Conservation (phyloP, 116 monocot species). For the Dioscorea cayenensis region DNA sequence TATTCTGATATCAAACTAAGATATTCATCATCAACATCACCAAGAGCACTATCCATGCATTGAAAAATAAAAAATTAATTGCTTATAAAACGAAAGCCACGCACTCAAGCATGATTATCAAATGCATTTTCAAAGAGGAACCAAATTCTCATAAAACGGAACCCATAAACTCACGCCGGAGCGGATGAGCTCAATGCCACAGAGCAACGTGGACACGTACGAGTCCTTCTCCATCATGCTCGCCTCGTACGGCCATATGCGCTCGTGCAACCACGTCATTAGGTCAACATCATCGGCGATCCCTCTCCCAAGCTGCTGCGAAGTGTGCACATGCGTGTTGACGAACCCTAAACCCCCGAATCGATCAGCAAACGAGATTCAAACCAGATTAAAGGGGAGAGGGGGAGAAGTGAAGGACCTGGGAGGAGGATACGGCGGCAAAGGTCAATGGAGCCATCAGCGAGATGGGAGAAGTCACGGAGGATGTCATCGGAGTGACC, state of each 20-base stretch:
- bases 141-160: too few relatives aligned
- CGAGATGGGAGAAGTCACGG: slow-evolving; percentile 32
- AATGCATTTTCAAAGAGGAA: too few relatives aligned
- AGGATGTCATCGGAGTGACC: slow-evolving; percentile 54
- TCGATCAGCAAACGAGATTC: neutral
- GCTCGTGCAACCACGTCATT: slow-evolving; percentile 82
- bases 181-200: slow-evolving; percentile 86
- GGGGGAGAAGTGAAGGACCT: slow-evolving; percentile 19
- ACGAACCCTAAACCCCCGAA: slow-evolving; percentile 53
- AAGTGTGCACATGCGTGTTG: slow-evolving; percentile 97
- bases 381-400: neutral
- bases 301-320: slow-evolving; percentile 87
- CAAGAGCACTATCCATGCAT: too few relatives aligned
- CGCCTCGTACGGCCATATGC: slow-evolving; percentile 93
- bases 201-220: slow-evolving; percentile 79
- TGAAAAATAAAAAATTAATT: too few relatives aligned
- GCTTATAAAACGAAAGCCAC: too few relatives aligned
- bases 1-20: too few relatives aligned
- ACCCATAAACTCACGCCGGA: slow-evolving; percentile 47
- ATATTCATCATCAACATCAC: too few relatives aligned
- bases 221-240: slow-evolving; percentile 85
- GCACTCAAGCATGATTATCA: too few relatives aligned
- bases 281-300: slow-evolving; percentile 92
- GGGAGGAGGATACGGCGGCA: slow-evolving; percentile 59
- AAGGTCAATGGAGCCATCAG: slow-evolving; percentile 57